Evolutionary conservation across 257 asterid species (phyloP).

Genomic region (Verbena officinalis): DNA sequence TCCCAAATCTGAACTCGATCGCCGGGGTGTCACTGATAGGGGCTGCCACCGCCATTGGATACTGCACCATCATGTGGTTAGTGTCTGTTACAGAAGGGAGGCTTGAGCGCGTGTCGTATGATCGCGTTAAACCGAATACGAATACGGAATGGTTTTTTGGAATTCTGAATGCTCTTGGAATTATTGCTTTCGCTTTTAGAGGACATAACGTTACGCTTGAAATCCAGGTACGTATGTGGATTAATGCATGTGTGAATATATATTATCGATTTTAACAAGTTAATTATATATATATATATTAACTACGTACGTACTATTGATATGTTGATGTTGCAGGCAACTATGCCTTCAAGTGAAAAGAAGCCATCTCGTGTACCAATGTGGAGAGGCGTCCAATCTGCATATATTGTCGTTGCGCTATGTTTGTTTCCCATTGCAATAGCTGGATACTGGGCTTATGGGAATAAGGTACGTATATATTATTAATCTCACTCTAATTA

Average conservation of each 20-base stretch:
- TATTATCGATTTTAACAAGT: no score
- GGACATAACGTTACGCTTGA: slow-evolving; percentile 41
- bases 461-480: slow-evolving; percentile 35
- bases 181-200: slow-evolving; percentile 41
- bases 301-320: no score
- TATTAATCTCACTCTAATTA: no score
- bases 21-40: slow-evolving; percentile 40
- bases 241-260: no score
- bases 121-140: slow-evolving; percentile 14
- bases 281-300: no score
- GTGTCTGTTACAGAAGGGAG: slow-evolving; percentile 36
- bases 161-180: slow-evolving; percentile 33
- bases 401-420: slow-evolving; percentile 31
- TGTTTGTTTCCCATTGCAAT: slow-evolving; percentile 38
- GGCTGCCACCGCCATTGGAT: slow-evolving; percentile 36
- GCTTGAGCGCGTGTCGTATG: slow-evolving; percentile 31
- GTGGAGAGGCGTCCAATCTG: slow-evolving; percentile 40
- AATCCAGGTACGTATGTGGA: slow-evolving; percentile 25
- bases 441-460: slow-evolving; percentile 43
- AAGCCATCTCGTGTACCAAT: slow-evolving; percentile 40
- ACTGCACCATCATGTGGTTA: slow-evolving; percentile 36
- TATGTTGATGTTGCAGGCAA: slow-evolving; percentile 35
- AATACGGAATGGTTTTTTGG: slow-evolving; percentile 27
- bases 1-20: slow-evolving; percentile 40
- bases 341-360: slow-evolving; percentile 47